phyloP scores from a whole-genome alignment of 352 stramenopile species.

The Phytophthora rubi region DNA sequence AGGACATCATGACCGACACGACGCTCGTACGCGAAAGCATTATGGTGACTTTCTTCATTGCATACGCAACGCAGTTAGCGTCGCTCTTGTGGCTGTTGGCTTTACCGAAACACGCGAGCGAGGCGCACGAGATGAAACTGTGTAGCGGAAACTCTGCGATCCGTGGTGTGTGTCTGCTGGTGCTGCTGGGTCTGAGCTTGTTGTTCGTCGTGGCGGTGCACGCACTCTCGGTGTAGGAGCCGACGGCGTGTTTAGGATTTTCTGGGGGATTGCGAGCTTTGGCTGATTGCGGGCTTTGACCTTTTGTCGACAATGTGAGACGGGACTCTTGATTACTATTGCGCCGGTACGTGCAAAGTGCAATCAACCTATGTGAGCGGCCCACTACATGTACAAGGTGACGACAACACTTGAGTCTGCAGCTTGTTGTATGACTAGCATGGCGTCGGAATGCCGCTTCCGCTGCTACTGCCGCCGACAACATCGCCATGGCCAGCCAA shows the following conservation, averaged over 20 bases:
- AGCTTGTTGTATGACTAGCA: no score
- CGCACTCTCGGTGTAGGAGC: slow-evolving; percentile 56
- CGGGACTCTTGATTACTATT: no score
- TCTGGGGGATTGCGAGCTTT: slow-evolving; percentile 28
- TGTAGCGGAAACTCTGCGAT: slow-evolving; percentile 35
- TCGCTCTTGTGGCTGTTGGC: slow-evolving; percentile 54
- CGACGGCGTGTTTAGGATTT: slow-evolving; percentile 55
- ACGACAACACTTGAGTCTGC: no score
- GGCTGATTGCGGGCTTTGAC: no score
- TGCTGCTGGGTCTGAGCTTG: slow-evolving; percentile 31
- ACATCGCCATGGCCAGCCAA: no score
- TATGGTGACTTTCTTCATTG: slow-evolving; percentile 57
- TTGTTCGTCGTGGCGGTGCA: slow-evolving; percentile 47
- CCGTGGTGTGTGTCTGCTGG: slow-evolving; percentile 20
- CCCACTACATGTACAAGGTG: no score
- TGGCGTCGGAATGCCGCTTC: no score
- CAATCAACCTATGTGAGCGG: no score
- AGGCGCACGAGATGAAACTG: slow-evolving; percentile 38
- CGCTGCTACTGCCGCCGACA: no score
- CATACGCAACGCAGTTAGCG: slow-evolving; percentile 54
- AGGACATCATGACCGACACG: slow-evolving; percentile 52
- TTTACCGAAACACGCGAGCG: slow-evolving; percentile 51
- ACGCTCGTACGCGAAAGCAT: slow-evolving; percentile 46
- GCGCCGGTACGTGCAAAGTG: no score
- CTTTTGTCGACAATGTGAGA: no score